These are phyloP conservation scores for Vaccinium vitisidaea DNA, from an alignment of 148 eudicot species.

Conservation along the genomic window DNA sequence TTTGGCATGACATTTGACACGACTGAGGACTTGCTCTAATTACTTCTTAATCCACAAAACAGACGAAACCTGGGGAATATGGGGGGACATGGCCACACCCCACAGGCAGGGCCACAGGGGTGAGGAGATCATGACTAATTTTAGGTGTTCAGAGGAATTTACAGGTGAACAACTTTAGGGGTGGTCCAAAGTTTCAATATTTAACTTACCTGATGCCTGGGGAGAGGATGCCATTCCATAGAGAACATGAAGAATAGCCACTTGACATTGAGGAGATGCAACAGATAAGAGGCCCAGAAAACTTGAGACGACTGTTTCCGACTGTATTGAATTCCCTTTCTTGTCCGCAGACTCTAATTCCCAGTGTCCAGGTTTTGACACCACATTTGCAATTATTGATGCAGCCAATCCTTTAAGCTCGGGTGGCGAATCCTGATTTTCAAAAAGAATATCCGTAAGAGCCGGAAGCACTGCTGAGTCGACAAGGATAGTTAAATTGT, in stretches of 20 bases:
- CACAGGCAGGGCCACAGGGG: neutral
- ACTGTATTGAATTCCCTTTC: slow-evolving; percentile 47
- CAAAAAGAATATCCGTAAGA: slow-evolving; percentile 43
- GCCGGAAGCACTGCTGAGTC: slow-evolving; percentile 57
- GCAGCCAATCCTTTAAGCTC: slow-evolving; percentile 52
- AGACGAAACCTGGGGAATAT: neutral
- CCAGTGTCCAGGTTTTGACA: slow-evolving; percentile 68
- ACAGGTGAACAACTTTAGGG: neutral
- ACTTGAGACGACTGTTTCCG: slow-evolving; percentile 36
- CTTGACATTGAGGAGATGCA: slow-evolving; percentile 49
- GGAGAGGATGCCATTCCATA: slow-evolving; percentile 64
- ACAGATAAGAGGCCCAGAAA: slow-evolving; percentile 39
- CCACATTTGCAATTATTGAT: slow-evolving; percentile 50
- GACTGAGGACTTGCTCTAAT: too few relatives aligned
- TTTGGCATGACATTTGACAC: too few relatives aligned
- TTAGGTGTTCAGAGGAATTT: neutral
- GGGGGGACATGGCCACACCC: neutral
- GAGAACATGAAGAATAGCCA: slow-evolving; percentile 50
- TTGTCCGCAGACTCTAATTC: slow-evolving; percentile 56
- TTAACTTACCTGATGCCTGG: slow-evolving; percentile 51
- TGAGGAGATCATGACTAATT: neutral
- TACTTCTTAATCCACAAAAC: neutral
- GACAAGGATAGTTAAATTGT: slow-evolving; percentile 59
- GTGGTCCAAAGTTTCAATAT: neutral
- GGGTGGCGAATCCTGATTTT: slow-evolving; percentile 29